Base-by-base conservation (phyloP, 148 eudicot genomes). In the Selenicereus undatus region DNA sequence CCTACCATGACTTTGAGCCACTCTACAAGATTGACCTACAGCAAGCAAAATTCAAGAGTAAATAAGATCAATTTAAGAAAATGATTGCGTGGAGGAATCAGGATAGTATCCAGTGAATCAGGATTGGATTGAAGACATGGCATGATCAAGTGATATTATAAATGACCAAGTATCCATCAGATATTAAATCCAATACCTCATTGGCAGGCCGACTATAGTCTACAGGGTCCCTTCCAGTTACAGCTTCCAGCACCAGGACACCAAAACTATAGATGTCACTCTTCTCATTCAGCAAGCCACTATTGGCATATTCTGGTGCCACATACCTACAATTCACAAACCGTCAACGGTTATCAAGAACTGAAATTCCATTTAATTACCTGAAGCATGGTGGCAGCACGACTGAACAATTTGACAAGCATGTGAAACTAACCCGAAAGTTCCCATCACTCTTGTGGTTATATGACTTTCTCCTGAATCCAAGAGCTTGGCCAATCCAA, bases 1-100 rank as follows among this genome's bases (percentile, higher is more conserved):
- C 96, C 98, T 42, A 92, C 98, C 98, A 94, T 94, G 84, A 90
- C 87, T 86, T 94, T 94, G 78, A 94, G 93, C 98, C 98, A 94
- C 87, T 94, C 98, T 14, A 94, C 97, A 76, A 94, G 91, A 88
- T 94, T 94, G 64, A 92, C 92, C 98, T 94, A 32, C 20, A 68
- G 18, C 16, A 43, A 83, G 68, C 10, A 62, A 66, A 27, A 20
- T 66, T 64, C 27, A 48, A 48, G 16, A 66, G 71, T 12, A 66
- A 66, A 26, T 66, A 64, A 24, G 43, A 39, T 39, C 43, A 39
- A 39, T 39, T 39, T 39, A 39, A 39, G 43, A 39, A 39, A 39
- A 39, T 39, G 43, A 39, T 39, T 39, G 43, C 43, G 3, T 39
- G 1, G 17, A 27, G 22, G 35, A 11, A 27, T 66, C 30, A 24